phyloP scores from a whole-genome alignment of 2,329 filamentous ascomycete species.

The Xylaria hypoxylon region DNA sequence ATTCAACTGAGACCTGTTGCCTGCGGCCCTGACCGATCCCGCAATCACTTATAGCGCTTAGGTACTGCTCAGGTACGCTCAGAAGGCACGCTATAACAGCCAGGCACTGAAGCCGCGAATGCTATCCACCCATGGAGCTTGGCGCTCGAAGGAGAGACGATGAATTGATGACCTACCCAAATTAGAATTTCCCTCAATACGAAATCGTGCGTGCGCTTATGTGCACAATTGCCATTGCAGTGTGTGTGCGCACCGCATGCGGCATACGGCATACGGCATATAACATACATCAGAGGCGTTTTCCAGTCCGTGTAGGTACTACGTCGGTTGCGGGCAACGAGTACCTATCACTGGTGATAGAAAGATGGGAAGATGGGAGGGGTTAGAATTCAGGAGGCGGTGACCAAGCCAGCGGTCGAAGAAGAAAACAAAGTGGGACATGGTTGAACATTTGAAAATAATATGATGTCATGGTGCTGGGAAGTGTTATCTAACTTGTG shows the following conservation, averaged over 20 bases:
- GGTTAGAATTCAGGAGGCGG: conserved; percentile 7
- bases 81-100: neutral
- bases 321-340: neutral
- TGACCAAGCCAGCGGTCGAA: conserved; percentile 14
- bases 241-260: neutral
- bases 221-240: neutral
- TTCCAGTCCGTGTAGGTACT: neutral
- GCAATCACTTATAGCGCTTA: neutral
- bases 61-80: neutral
- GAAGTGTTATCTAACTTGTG: neutral
- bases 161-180: neutral
- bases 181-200: conserved; percentile 4
- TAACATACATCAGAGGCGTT: neutral
- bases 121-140: conserved; percentile 5
- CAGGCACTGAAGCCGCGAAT: conserved; percentile 9
- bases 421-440: conserved; percentile 14
- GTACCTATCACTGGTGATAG: neutral
- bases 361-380: conserved; percentile 2
- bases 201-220: neutral
- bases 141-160: conserved; percentile 8
- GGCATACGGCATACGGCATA: neutral
- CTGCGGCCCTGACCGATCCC: neutral
- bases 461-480: conserved; percentile 27
- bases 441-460: conserved; percentile 1
- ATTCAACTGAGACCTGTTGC: conserved; percentile 1